Evolutionary conservation across 257 asterid genomes (phyloP).

Genomic region (Asclepias syriaca): DNA sequence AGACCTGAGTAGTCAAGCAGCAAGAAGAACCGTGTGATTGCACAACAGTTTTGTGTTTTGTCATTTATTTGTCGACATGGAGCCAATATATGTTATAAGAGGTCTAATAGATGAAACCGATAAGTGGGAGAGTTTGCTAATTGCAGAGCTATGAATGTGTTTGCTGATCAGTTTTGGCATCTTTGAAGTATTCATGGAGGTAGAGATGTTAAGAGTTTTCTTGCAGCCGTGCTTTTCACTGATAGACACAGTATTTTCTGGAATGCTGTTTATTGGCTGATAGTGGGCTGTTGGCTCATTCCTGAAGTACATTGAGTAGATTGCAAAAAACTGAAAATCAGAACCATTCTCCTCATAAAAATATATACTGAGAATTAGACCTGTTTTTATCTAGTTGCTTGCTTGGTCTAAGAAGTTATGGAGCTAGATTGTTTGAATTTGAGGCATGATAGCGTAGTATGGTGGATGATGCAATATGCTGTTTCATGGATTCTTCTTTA

Average conservation of each 20-base stretch:
- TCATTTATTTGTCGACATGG: background rate
- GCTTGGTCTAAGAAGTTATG: constrained; percentile 19
- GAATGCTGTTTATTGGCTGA: background rate
- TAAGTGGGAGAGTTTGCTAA: background rate
- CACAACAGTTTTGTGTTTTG: background rate
- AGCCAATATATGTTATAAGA: background rate
- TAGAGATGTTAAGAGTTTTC: background rate
- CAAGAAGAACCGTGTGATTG: background rate
- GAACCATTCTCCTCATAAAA: constrained; percentile 3
- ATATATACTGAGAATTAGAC: constrained; percentile 12
- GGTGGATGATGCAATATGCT: constrained; percentile 29
- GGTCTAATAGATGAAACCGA: background rate
- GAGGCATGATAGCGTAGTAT: constrained; percentile 21
- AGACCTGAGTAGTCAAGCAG: background rate
- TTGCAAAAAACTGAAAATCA: constrained; percentile 10
- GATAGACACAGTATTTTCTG: background rate
- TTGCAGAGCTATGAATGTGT: constrained; percentile 4
- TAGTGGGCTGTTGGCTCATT: constrained; percentile 5
- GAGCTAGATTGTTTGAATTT: constrained; percentile 17
- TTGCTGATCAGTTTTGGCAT: constrained; percentile 9
- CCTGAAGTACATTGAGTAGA: constrained; percentile 12
- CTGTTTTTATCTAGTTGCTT: constrained; percentile 17
- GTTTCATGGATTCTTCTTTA: constrained; percentile 26
- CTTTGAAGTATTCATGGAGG: constrained; percentile 4
- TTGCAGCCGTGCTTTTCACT: background rate